Conservation (phyloP, 1,284 basidiomycete species). For the Nidula niveotomentosa region DNA sequence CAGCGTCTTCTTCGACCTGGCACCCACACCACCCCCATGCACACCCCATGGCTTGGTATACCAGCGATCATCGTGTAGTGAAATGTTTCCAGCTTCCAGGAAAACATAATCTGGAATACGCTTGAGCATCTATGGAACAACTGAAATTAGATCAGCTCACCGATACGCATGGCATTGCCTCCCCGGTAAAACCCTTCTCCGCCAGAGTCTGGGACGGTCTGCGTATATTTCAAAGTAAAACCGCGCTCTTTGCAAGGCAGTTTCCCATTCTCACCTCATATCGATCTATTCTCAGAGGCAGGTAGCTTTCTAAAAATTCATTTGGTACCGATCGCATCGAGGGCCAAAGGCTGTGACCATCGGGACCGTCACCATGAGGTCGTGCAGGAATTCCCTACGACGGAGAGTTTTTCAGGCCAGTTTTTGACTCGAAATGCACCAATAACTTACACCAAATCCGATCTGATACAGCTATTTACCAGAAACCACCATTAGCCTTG, state of each 20-base stretch:
- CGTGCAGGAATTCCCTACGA: conserved; percentile 17
- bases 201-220: conserved; percentile 25
- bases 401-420: neutral
- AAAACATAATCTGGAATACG: conserved; percentile 21
- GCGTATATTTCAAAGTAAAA: neutral
- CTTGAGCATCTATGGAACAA: neutral
- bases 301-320: conserved; percentile 25
- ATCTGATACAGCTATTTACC: conserved; percentile 25
- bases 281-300: conserved; percentile 24
- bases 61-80: conserved; percentile 29
- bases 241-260: neutral
- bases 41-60: conserved; percentile 31
- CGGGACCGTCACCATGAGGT: conserved; percentile 19
- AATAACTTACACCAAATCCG: conserved; percentile 17
- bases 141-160: conserved; percentile 4
- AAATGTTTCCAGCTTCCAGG: conserved; percentile 23
- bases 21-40: conserved; percentile 25
- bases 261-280: conserved; percentile 13
- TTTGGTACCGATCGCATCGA: conserved; percentile 29
- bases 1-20: conserved; percentile 23
- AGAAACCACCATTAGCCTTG: neutral
- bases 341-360: conserved; percentile 27
- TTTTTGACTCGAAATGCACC: neutral
- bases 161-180: conserved; percentile 27
- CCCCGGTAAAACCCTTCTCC: conserved; percentile 25